Evolutionary conservation across 1,139 yeast genomes (phyloP).

Genomic region (Debaryomycetaceae sp.): DNA sequence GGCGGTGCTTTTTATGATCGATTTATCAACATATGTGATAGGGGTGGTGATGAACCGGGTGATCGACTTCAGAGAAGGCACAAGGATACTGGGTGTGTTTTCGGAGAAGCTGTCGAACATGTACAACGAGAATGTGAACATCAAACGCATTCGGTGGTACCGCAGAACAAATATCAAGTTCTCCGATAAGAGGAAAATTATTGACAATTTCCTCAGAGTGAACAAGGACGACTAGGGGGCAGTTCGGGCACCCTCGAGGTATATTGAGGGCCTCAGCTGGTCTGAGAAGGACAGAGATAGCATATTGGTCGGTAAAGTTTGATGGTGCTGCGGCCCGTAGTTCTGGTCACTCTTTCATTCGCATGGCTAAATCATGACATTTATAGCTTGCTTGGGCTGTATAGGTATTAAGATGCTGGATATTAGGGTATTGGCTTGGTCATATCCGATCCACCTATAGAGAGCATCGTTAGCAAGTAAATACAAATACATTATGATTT

Average conservation of each 20-base stretch:
- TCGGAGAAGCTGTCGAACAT: background rate
- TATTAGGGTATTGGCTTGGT: no score
- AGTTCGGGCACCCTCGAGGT: no score
- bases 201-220: background rate
- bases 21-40: background rate
- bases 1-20: background rate
- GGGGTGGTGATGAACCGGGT: background rate
- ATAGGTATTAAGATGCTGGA: no score
- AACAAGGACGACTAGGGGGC: background rate
- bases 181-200: background rate
- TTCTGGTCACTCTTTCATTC: no score
- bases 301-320: no score
- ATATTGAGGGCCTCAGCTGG: no score
- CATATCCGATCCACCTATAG: background rate
- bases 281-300: no score
- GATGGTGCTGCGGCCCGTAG: no score
- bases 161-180: background rate
- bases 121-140: background rate
- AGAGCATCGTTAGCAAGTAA: background rate
- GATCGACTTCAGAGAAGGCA: background rate
- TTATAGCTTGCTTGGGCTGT: no score
- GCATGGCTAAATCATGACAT: no score
- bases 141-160: background rate
- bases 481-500: background rate
- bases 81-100: background rate